Evolutionary conservation across 2,329 filamentous ascomycete genomes (phyloP).

Genomic region (Helminthosporium solani): DNA sequence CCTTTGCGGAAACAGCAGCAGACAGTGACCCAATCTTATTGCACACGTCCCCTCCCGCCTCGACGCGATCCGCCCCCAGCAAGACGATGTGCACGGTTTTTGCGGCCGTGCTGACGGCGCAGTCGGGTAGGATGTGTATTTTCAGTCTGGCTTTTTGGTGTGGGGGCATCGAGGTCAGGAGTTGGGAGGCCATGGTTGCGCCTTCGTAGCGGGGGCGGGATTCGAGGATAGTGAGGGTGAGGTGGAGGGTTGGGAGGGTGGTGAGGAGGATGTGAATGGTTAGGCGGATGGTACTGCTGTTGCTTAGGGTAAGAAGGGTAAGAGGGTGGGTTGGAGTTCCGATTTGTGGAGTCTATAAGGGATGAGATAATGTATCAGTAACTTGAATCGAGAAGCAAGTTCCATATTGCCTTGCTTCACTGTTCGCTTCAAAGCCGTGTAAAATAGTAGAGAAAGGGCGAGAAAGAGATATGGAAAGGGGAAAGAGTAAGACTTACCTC

Average conservation of each 20-base stretch:
- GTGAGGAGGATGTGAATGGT: slow-evolving; percentile 49
- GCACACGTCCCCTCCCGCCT: slow-evolving; percentile 58
- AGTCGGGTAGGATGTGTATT: slow-evolving; percentile 60
- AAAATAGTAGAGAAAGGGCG: background rate
- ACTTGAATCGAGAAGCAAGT: too few relatives aligned
- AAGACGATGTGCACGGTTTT: slow-evolving; percentile 58
- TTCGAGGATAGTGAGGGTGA: slow-evolving; percentile 64
- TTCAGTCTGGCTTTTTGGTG: slow-evolving; percentile 27
- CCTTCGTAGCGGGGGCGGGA: slow-evolving; percentile 68
- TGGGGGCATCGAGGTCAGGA: slow-evolving; percentile 27
- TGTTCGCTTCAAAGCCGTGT: too few relatives aligned
- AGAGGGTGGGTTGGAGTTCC: background rate
- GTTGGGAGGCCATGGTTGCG: slow-evolving; percentile 54
- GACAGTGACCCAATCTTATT: slow-evolving; percentile 68
- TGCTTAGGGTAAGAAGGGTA: slow-evolving; percentile 31
- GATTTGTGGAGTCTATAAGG: background rate
- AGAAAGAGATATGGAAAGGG: too few relatives aligned
- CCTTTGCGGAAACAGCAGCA: slow-evolving; percentile 49
- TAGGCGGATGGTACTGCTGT: slow-evolving; percentile 61
- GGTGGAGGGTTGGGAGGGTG: slow-evolving; percentile 31
- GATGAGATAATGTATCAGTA: too few relatives aligned
- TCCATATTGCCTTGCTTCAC: too few relatives aligned
- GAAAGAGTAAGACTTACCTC: background rate
- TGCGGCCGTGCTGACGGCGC: slow-evolving; percentile 58
- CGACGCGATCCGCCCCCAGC: slow-evolving; percentile 65